phyloP scores from a whole-genome alignment of 305 asterid genomes.

The Solanum hybrid region DNA sequence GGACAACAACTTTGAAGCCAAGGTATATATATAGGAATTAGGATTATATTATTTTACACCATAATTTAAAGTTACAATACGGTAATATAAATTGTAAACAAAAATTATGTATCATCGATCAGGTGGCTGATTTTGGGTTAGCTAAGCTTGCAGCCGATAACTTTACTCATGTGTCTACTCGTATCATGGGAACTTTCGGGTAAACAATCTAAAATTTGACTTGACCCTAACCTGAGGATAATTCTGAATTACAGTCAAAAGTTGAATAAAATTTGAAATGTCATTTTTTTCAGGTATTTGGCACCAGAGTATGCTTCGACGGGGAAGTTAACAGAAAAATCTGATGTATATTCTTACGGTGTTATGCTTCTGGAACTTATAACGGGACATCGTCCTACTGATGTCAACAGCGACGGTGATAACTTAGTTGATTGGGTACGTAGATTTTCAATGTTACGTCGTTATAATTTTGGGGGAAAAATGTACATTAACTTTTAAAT shows the following conservation, averaged over 20 bases:
- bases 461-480: background rate
- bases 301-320: constrained; percentile 91
- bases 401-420: constrained; percentile 40
- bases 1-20: constrained; percentile 56
- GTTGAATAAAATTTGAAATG: background rate
- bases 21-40: constrained; percentile 27
- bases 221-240: background rate
- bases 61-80: background rate
- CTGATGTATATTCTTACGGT: constrained; percentile 83
- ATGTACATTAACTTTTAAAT: background rate
- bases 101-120: background rate
- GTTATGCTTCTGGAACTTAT: constrained; percentile 71
- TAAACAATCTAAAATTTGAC: constrained; percentile 9
- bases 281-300: constrained; percentile 33
- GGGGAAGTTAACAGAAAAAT: constrained; percentile 76
- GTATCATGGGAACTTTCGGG: constrained; percentile 97
- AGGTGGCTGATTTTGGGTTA: constrained; percentile 93
- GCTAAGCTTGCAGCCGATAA: constrained; percentile 76
- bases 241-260: background rate
- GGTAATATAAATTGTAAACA: background rate
- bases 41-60: background rate
- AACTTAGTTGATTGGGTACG: constrained; percentile 79
- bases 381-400: constrained; percentile 64
- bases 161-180: constrained; percentile 76
- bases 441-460: background rate